Percentiles rank a stretch among this genome's conserved stretches.
These are phyloP conservation scores for Anthracocystis walkeri DNA, from an alignment of 1,284 basidiomycete species.

Conservation along the genomic window DNA sequence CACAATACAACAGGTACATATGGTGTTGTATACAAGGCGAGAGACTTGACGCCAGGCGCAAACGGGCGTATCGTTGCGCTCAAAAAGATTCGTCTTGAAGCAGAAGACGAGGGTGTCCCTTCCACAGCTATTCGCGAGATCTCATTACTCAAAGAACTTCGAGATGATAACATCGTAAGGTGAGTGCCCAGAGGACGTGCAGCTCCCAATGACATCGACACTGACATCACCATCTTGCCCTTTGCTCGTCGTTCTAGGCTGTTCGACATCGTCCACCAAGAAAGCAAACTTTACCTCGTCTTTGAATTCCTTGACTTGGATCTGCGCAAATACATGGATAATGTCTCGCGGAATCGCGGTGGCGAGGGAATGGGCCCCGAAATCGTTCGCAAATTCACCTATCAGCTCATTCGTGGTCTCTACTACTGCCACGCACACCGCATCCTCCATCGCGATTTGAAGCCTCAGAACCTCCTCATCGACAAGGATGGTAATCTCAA, in stretches of 20 bases:
- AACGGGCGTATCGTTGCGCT: constrained; percentile 68
- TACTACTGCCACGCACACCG: constrained; percentile 95
- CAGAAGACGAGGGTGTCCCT: constrained; percentile 97
- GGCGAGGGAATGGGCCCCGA: constrained; percentile 76
- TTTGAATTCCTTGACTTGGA: constrained; percentile 96
- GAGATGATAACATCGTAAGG: constrained; percentile 91
- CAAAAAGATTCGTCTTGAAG: constrained; percentile 98
- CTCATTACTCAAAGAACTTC: constrained; percentile 93
- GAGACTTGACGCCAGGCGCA: constrained; percentile 77
- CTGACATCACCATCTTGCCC: constrained; percentile 15
- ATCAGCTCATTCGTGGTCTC: constrained; percentile 86
- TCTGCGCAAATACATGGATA: constrained; percentile 95
- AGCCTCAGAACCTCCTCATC: constrained; percentile 97
- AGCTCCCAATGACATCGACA: neutral
- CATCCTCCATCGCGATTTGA: constrained; percentile 95
- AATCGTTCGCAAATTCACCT: constrained; percentile 92
- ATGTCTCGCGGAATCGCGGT: constrained; percentile 56
- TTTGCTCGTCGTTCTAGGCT: constrained; percentile 74
- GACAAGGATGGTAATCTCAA: constrained; percentile 75
- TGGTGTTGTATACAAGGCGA: constrained; percentile 86
- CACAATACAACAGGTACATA: constrained; percentile 81
- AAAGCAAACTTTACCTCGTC: constrained; percentile 95
- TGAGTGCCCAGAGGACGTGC: constrained; percentile 13
- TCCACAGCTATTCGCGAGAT: constrained; percentile 98
- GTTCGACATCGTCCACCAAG: constrained; percentile 95